Percentiles rank a stretch among this genome's conserved stretches.
phyloP scores from a whole-genome alignment of 176 grass and related monocot genomes.

The Carex parvula region DNA sequence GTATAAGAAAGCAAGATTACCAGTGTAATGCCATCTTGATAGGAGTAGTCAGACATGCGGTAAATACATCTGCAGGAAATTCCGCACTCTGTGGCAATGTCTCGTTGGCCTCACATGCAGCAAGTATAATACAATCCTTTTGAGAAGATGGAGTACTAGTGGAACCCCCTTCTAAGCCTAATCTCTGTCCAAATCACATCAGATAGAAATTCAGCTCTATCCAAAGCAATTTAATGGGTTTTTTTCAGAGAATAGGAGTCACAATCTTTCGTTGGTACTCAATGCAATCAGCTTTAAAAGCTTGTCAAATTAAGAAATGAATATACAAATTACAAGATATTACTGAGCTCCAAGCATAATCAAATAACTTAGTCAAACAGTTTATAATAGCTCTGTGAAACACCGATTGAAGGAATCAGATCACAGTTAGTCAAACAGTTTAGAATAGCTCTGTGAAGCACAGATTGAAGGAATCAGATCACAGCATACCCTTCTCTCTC shows the following conservation, averaged over 20 bases:
- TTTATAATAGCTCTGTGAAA: not conserved
- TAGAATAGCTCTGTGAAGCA: not conserved
- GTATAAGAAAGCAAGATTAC: conserved; percentile 31
- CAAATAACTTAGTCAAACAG: not conserved
- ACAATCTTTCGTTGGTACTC: not conserved
- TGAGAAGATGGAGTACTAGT: conserved; percentile 52
- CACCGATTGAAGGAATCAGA: not conserved
- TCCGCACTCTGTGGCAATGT: conserved; percentile 92
- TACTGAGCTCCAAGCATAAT: not conserved
- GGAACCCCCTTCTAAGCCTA: conserved; percentile 56
- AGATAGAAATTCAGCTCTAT: not conserved
- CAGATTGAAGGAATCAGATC: not conserved
- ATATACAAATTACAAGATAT: not conserved
- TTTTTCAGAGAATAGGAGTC: not conserved
- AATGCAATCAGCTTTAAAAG: not conserved
- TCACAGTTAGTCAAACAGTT: not conserved
- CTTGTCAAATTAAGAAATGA: not conserved
- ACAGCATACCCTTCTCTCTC: not conserved
- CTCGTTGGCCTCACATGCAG: conserved; percentile 88
- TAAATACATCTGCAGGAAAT: conserved; percentile 96
- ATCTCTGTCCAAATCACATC: conserved; percentile 32
- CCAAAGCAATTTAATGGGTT: not conserved
- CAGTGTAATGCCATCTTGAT: conserved; percentile 99
- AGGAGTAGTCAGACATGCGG: conserved; percentile 86
- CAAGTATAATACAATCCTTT: conserved; percentile 97